These are phyloP conservation scores for Sphagnum magellanicum DNA, from an alignment of 228 moss, liverwort and hornwort species.

Conservation along the genomic window DNA sequence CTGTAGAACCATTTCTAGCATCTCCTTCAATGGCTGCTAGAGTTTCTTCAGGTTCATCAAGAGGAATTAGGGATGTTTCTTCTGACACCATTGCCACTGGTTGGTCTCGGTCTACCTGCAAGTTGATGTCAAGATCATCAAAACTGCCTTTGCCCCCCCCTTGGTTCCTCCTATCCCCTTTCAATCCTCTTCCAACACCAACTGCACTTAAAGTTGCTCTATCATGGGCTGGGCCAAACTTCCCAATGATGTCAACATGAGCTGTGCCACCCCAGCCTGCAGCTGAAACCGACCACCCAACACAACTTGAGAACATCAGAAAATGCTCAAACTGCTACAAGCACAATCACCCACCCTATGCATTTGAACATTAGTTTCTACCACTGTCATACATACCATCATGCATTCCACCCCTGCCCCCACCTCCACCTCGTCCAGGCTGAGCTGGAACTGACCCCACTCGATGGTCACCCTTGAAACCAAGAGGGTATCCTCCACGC, in stretches of 20 bases:
- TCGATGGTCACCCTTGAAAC: constrained; percentile 43
- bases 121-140: constrained; percentile 24
- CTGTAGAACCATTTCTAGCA: constrained; percentile 9
- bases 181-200: constrained; percentile 15
- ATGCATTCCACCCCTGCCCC: constrained; percentile 10
- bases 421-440: constrained; percentile 28
- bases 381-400: constrained; percentile 17
- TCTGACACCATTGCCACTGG: constrained; percentile 16
- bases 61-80: constrained; percentile 9
- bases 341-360: too few relatives aligned
- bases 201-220: constrained; percentile 16
- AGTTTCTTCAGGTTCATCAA: constrained; percentile 17
- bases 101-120: constrained; percentile 20
- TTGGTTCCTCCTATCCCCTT: constrained; percentile 12
- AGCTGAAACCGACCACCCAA: constrained; percentile 9
- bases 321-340: too few relatives aligned
- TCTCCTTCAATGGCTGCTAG: constrained; percentile 16
- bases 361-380: too few relatives aligned
- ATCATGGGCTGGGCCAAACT: constrained; percentile 20
- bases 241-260: constrained; percentile 23
- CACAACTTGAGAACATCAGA: too few relatives aligned
- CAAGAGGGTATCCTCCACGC: constrained; percentile 47
- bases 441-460: constrained; percentile 34
- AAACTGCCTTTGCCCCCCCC: constrained; percentile 14
- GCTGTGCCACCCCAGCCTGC: constrained; percentile 20